Evolutionary conservation across 1,284 basidiomycete genomes (phyloP).

Genomic region (Ganoderma meredithae): DNA sequence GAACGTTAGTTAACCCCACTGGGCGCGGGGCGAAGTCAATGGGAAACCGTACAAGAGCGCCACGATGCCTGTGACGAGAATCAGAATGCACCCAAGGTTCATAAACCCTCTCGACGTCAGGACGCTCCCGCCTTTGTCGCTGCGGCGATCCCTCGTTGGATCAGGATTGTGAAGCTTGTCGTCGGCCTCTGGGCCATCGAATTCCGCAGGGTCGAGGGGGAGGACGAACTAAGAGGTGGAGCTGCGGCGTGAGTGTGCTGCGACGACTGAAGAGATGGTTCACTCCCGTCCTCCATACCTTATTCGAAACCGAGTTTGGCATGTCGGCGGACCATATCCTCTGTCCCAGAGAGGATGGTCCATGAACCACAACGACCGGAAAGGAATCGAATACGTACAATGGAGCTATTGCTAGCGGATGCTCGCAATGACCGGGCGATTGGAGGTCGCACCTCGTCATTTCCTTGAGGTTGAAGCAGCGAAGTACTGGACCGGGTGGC

Average conservation of each 20-base stretch:
- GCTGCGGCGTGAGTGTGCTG: not conserved
- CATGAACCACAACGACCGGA: not conserved
- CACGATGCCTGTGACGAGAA: conserved; percentile 68
- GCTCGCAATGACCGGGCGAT: conserved; percentile 11
- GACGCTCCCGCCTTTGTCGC: conserved; percentile 66
- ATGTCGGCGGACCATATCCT: conserved; percentile 27
- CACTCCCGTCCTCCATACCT: conserved; percentile 41
- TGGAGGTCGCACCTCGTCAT: conserved; percentile 12
- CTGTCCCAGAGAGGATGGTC: not conserved
- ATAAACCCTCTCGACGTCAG: conserved; percentile 76
- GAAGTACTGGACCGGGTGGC: conserved; percentile 14
- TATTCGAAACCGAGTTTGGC: conserved; percentile 54
- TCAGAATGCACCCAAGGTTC: conserved; percentile 79
- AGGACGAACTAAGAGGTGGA: conserved; percentile 63
- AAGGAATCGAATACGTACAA: conserved; percentile 8
- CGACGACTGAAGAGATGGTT: not conserved
- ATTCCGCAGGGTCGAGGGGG: conserved; percentile 71
- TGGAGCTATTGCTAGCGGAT: conserved; percentile 14
- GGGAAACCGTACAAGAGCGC: conserved; percentile 66
- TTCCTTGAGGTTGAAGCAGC: conserved; percentile 5
- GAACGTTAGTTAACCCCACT: not conserved
- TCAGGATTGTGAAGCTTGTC: conserved; percentile 81
- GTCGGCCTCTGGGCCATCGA: conserved; percentile 72
- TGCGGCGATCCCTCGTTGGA: conserved; percentile 70
- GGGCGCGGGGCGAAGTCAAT: not conserved